phyloP scores from a whole-genome alignment of 495 filamentous ascomycete genomes.

The Aspergillus cavernicola region DNA sequence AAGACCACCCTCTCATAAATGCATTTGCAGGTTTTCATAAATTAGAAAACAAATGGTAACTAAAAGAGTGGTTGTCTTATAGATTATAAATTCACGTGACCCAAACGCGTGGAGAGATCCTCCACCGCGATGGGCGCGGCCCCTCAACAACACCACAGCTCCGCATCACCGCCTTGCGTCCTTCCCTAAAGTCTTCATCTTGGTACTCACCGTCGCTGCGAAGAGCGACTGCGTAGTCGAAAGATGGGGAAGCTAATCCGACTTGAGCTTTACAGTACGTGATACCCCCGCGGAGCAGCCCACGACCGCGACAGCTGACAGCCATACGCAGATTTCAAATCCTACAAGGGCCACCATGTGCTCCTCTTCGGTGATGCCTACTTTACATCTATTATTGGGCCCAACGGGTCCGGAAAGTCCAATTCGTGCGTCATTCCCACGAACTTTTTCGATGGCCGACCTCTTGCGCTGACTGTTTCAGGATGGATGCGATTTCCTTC shows the following conservation, averaged over 20 bases:
- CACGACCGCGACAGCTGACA: conserved; percentile 2
- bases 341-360: conserved; percentile 93
- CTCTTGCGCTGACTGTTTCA: conserved; percentile 34
- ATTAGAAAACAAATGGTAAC: too few relatives aligned
- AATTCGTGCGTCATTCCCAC: conserved; percentile 72
- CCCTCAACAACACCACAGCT: conserved; percentile 12
- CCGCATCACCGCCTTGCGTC: conserved; percentile 12
- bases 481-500: conserved; percentile 99
- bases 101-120: conserved; percentile 5
- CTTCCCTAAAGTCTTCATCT: not conserved
- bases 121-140: conserved; percentile 9
- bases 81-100: conserved; percentile 5
- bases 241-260: conserved; percentile 86
- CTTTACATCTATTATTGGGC: conserved; percentile 98
- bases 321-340: conserved; percentile 83
- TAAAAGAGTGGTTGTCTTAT: too few relatives aligned
- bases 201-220: conserved; percentile 24
- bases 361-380: conserved; percentile 97
- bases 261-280: conserved; percentile 88
- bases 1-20: too few relatives aligned
- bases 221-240: conserved; percentile 29
- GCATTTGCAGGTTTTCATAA: too few relatives aligned
- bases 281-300: not conserved
- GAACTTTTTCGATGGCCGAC: not conserved
- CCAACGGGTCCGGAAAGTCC: conserved; percentile 99